Conservation (phyloP, 1,284 basidiomycete genomes). For the Prillingera fragicola region DNA sequence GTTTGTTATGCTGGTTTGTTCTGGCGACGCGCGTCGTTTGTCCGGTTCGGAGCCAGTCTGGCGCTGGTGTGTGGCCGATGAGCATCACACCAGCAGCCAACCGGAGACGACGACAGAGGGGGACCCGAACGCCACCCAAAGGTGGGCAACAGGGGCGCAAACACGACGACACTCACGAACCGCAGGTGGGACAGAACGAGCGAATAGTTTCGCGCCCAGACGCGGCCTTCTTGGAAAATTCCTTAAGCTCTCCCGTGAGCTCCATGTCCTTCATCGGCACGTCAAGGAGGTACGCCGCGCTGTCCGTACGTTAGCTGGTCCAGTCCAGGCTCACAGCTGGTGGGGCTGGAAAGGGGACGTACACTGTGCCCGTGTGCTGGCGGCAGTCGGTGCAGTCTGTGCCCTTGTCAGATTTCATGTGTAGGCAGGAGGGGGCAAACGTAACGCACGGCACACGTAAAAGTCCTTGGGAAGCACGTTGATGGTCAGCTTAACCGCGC, state of each 20-base stretch:
- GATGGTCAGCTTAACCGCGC: neutral
- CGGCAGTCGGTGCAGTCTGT: neutral
- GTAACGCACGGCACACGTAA: constrained; percentile 1
- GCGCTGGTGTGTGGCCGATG: too few relatives aligned
- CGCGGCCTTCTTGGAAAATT: neutral
- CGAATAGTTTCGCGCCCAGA: neutral
- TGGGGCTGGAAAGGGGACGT: neutral
- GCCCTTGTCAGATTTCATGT: neutral
- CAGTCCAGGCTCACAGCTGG: too few relatives aligned
- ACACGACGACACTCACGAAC: neutral
- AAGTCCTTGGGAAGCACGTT: neutral
- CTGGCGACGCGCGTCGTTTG: neutral
- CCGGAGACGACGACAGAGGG: too few relatives aligned
- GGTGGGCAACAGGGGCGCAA: too few relatives aligned
- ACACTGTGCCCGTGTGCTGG: neutral
- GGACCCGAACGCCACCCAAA: too few relatives aligned
- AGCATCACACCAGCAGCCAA: too few relatives aligned
- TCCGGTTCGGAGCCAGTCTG: too few relatives aligned
- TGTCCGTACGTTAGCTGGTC: too few relatives aligned
- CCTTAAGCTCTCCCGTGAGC: neutral
- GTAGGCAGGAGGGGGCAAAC: too few relatives aligned
- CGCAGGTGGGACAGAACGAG: neutral
- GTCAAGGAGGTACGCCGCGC: neutral
- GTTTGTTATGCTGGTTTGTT: too few relatives aligned
- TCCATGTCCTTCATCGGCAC: neutral